Conservation (phyloP, 768 basidiomycete species). For the Trametes elegans region DNA sequence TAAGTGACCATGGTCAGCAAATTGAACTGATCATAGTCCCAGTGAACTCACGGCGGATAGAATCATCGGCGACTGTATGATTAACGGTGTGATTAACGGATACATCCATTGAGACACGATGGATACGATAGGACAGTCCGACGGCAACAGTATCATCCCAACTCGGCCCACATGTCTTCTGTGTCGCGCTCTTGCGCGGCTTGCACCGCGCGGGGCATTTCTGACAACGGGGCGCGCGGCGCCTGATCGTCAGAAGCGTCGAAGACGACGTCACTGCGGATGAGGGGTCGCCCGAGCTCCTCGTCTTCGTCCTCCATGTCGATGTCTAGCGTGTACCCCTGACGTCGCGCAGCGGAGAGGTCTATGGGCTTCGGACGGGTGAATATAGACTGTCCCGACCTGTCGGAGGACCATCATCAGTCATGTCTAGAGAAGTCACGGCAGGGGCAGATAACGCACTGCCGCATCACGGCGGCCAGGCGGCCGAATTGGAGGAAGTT, state of each 20-base stretch:
- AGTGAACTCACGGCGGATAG: too few relatives aligned
- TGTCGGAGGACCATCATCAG: conserved; percentile 27
- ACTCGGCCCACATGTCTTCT: conserved; percentile 71
- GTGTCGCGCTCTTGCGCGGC: conserved; percentile 55
- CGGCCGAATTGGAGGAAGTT: conserved; percentile 93
- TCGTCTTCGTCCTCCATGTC: conserved; percentile 69
- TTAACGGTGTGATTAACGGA: too few relatives aligned
- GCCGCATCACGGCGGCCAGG: conserved; percentile 89
- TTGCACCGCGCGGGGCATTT: conserved; percentile 62
- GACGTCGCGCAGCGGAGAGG: conserved; percentile 65
- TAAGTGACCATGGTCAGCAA: too few relatives aligned
- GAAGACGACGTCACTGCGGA: conserved; percentile 61
- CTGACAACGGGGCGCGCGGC: conserved; percentile 38
- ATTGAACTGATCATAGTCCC: too few relatives aligned
- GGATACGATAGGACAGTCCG: neutral
- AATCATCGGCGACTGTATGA: too few relatives aligned
- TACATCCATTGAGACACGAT: too few relatives aligned
- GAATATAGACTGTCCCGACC: conserved; percentile 89
- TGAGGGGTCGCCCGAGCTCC: conserved; percentile 56
- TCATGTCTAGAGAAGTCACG: neutral
- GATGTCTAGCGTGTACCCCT: conserved; percentile 67
- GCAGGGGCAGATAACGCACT: conserved; percentile 51
- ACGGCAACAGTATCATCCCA: conserved; percentile 25
- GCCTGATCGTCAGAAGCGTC: conserved; percentile 48
- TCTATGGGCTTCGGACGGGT: conserved; percentile 85